phyloP scores from a whole-genome alignment of 805 yeast genomes.

The Deakozyma indianensis region DNA sequence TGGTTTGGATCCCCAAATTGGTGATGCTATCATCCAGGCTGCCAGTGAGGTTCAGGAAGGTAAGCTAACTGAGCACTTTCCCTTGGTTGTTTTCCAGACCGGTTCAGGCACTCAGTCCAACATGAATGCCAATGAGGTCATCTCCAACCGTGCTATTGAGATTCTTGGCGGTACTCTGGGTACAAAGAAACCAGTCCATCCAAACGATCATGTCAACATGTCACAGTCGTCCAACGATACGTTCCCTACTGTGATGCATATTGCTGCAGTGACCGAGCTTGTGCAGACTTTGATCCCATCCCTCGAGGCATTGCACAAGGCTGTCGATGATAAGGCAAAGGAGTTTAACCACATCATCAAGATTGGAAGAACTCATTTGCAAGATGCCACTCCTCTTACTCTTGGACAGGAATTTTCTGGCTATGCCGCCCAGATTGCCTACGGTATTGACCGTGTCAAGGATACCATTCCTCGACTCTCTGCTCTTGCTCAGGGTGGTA shows the following conservation, averaged over 20 bases:
- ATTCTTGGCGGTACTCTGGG: constrained; percentile 85
- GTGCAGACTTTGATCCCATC: constrained; percentile 64
- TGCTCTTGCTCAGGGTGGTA: constrained; percentile 94
- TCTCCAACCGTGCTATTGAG: constrained; percentile 96
- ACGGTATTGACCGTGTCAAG: constrained; percentile 83
- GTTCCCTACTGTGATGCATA: constrained; percentile 99
- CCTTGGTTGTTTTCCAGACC: constrained; percentile 96
- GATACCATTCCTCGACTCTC: constrained; percentile 59
- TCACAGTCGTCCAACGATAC: constrained; percentile 98
- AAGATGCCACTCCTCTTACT: constrained; percentile 97
- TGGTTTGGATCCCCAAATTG: constrained; percentile 77
- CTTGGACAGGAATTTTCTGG: constrained; percentile 97
- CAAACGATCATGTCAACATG: constrained; percentile 97
- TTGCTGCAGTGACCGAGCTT: constrained; percentile 92
- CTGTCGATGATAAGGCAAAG: constrained; percentile 62
- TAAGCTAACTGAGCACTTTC: constrained; percentile 85
- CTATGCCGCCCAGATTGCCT: constrained; percentile 81
- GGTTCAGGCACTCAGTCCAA: constrained; percentile 98
- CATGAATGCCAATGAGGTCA: constrained; percentile 98
- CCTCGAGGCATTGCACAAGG: constrained; percentile 57
- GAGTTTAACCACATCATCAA: constrained; percentile 86
- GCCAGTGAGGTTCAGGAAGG: constrained; percentile 94
- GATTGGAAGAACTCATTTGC: constrained; percentile 97
- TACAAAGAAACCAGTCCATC: constrained; percentile 89
- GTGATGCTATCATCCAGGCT: constrained; percentile 79